Evolutionary conservation across 2,329 filamentous ascomycete species (phyloP), one percentile per base, ranked within the genome.

Genomic region (Fusarium sp.): DNA sequence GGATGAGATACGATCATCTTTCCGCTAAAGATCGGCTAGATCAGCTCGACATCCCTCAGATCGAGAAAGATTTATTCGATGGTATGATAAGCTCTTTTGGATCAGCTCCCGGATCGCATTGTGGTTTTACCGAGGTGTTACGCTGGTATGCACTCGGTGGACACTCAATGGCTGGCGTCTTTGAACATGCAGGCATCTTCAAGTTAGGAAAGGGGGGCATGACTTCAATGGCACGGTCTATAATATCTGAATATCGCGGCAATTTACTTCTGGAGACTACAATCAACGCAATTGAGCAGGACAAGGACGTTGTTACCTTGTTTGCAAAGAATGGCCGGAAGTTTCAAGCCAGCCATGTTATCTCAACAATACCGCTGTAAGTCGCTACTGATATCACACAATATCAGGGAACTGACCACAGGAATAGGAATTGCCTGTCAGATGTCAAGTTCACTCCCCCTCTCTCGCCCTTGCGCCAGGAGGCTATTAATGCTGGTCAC

Each of bases 11-110:
- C 9, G 70, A 72, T 5, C 17, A 59, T 49, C 58, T 79, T 5
- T 74, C 54, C 1, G 71, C 75, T 2, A 61, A 70, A 23, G 73
- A 78, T 3, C 73, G 78, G 0, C 55, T 80, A 0, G 73, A 76
- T 17, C 64, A 72, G 39, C 50, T 78, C 6, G 64, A 67, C 4
- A 41, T 75, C 5, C 49, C 73, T 0, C 54, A 63, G 5, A 40
- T 50, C 0, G 61, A 71, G 7, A 71, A 71, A 4, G 68, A 71
- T 3, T 15, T 71, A 0, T 71, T 71, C 7, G 62, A 63, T 17
- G 32, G 45, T 3, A 60, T 71, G 49, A 52, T 67, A 1, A 71
- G 62, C 33, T 56, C 61, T 1, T 68, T 71, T 35, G 68, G 67
- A 5, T 45, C 50, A 1, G 57, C 53, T 1, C 56, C 64, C 7